These are phyloP conservation scores for Incumbomyces lentus DNA, from an alignment of 2,329 filamentous ascomycete genomes.

Conservation along the genomic window DNA sequence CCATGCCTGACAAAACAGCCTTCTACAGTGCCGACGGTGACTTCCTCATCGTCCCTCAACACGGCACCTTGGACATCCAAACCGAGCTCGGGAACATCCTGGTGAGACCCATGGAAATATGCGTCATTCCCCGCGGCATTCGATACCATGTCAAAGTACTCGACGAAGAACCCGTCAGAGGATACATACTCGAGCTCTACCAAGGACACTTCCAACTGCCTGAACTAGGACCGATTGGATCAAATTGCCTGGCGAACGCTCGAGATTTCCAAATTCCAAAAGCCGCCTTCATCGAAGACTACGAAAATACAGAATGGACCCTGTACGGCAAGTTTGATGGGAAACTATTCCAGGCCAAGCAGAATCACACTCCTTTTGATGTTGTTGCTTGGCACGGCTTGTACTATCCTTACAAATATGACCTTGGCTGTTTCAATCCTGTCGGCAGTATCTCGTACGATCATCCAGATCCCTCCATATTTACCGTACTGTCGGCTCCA, in stretches of 20 bases:
- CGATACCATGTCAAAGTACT: slow-evolving; percentile 62
- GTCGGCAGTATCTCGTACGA: slow-evolving; percentile 65
- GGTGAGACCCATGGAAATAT: slow-evolving; percentile 69
- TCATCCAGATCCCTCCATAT: slow-evolving; percentile 70
- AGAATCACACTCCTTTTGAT: slow-evolving; percentile 65
- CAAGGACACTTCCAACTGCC: slow-evolving; percentile 62
- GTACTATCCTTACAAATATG: slow-evolving; percentile 75
- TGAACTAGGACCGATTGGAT: slow-evolving; percentile 63
- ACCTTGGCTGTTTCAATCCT: slow-evolving; percentile 64
- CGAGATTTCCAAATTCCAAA: slow-evolving; percentile 66
- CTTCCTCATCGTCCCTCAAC: slow-evolving; percentile 64
- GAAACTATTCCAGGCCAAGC: slow-evolving; percentile 53
- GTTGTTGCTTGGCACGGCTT: slow-evolving; percentile 73
- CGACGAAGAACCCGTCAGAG: slow-evolving; percentile 50
- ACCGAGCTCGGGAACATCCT: slow-evolving; percentile 67
- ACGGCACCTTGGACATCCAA: slow-evolving; percentile 62
- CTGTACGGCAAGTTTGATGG: slow-evolving; percentile 59
- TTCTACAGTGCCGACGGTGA: slow-evolving; percentile 82
- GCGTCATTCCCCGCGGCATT: slow-evolving; percentile 63
- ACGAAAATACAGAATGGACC: slow-evolving; percentile 38
- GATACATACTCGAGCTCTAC: slow-evolving; percentile 67
- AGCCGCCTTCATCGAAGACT: slow-evolving; percentile 56
- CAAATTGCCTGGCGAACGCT: slow-evolving; percentile 62
- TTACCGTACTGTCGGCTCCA: slow-evolving; percentile 54
- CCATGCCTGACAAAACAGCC: slow-evolving; percentile 63